Evolutionary conservation across 192 early-diverging fungal species (phyloP), one percentile per base, ranked within the genome.

Genomic region (Kickxella alabastrina): DNA sequence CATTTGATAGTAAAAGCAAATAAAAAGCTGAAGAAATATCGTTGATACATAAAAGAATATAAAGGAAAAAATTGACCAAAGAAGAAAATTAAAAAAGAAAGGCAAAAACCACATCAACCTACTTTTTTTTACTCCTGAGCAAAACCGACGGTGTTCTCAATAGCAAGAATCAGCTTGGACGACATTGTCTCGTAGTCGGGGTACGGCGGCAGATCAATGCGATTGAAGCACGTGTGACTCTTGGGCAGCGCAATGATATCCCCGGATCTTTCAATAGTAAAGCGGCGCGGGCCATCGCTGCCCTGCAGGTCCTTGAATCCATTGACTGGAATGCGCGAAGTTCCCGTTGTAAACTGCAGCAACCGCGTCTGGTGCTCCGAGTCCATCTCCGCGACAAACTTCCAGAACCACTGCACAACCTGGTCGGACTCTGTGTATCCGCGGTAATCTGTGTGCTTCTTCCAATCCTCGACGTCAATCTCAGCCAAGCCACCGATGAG

Each of bases 271-370:
- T 98, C 95, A 52, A 98, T 91, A 0, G 92, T 95, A 58, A 98
- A 98, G 32, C 90, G 77, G 35, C 95, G 75, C 6, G 95, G 95
- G 0, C 95, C 95, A 69, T 98, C 95, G 56, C 84, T 87, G 27
- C 95, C 95, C 72, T 98, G 95, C 38, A 98, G 66, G 62, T 98
- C 95, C 60, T 95, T 98, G 77, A 98, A 98, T 5, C 95, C 95
- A 55, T 96, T 98, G 60, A 98, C 93, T 3, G 95, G 95, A 55
- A 98, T 95, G 29, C 95, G 86, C 23, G 92, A 95, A 0, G 95
- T 98, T 18, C 95, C 95, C 5, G 95, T 98, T 1, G 94, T 91
- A 71, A 98, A 98, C 78, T 98, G 95, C 32, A 98, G 79, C 60
- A 98, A 60, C 41, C 94, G 87, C 10, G 91, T 85, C 66, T 90